These are phyloP conservation scores for Ceratocystis eucalypticola DNA, from an alignment of 2,329 filamentous ascomycete species.

Conservation along the genomic window DNA sequence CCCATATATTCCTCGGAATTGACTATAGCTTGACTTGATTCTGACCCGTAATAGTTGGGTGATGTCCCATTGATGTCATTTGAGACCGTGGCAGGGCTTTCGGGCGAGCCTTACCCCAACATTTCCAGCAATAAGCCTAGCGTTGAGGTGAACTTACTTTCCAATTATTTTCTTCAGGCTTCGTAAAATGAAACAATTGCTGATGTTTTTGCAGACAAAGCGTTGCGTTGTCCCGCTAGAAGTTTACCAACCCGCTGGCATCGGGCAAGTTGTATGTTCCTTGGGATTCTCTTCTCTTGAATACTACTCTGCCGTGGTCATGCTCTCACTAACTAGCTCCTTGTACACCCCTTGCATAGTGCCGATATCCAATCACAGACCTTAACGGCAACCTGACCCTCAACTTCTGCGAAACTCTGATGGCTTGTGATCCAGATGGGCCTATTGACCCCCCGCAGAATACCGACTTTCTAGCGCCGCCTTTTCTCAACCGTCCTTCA, in stretches of 20 bases:
- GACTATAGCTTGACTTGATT: neutral
- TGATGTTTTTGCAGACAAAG: neutral
- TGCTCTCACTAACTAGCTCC: neutral
- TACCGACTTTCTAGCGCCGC: neutral
- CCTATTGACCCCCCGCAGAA: neutral
- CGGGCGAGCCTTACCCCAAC: constrained; percentile 6
- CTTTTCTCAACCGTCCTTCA: neutral
- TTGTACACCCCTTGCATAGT: neutral
- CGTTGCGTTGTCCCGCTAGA: neutral
- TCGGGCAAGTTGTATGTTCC: constrained; percentile 13
- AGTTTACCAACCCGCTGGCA: constrained; percentile 2
- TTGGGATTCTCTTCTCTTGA: too few relatives aligned
- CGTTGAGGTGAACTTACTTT: neutral
- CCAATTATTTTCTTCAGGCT: too few relatives aligned
- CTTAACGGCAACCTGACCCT: neutral
- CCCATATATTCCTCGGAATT: too few relatives aligned
- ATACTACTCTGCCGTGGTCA: neutral
- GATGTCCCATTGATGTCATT: neutral
- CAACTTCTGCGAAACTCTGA: constrained; percentile 10
- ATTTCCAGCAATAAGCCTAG: neutral
- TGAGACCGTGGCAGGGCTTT: neutral
- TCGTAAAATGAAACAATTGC: neutral
- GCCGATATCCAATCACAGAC: constrained; percentile 8
- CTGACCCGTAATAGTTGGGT: neutral
- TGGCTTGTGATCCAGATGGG: neutral